Evolutionary conservation across 192 early-diverging fungal species (phyloP).

Genomic region (Helicostylum pulchrum): DNA sequence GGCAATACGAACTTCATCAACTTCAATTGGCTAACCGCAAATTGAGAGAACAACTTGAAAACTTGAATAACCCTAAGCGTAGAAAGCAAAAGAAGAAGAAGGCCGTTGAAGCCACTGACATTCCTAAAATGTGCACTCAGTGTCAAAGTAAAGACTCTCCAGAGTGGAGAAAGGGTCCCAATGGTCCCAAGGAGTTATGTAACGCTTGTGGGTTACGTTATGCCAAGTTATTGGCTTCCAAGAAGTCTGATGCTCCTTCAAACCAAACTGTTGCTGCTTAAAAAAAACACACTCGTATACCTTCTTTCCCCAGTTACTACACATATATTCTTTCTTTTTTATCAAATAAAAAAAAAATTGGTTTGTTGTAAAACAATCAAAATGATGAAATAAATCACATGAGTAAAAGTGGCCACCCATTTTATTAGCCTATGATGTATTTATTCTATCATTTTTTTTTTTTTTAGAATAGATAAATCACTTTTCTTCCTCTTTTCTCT

Average conservation of each 20-base stretch:
- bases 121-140: conserved; percentile 30
- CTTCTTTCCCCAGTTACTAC: no score
- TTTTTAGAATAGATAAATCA: no score
- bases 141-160: conserved; percentile 29
- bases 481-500: no score
- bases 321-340: no score
- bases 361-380: no score
- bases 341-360: no score
- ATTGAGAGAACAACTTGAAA: conserved; percentile 54
- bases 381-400: no score
- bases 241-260: conserved; percentile 1
- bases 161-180: conserved; percentile 52
- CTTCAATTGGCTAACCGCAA: conserved; percentile 53
- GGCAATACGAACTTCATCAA: conserved; percentile 67
- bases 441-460: no score
- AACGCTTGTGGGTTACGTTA: conserved; percentile 63
- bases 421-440: no score
- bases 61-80: conserved; percentile 30
- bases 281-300: background rate
- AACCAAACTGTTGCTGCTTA: background rate
- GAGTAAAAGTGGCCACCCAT: no score
- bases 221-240: conserved; percentile 35
- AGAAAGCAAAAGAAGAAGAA: conserved; percentile 33
- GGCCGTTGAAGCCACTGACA: background rate
- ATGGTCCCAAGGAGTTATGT: conserved; percentile 60